A percentile compares a stretch with the other conserved stretches of the same genome.
These are phyloP conservation scores for Epicoccum sorghinum DNA, from an alignment of 2,329 filamentous ascomycete genomes.

Conservation along the genomic window DNA sequence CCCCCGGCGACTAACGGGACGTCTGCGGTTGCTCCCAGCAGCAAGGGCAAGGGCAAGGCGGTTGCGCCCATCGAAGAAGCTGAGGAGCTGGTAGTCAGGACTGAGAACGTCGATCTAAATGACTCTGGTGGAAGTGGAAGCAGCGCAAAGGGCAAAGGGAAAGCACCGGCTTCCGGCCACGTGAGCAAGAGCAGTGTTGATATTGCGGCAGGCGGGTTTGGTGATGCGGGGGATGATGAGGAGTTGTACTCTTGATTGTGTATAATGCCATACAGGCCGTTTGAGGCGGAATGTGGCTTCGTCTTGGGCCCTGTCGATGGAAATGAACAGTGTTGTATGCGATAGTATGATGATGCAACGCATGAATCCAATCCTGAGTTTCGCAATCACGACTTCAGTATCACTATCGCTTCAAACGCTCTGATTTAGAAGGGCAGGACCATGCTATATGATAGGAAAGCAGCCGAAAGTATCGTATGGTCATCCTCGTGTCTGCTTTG, in stretches of 20 bases:
- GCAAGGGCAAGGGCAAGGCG: constrained; percentile 47
- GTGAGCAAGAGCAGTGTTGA: constrained; percentile 41
- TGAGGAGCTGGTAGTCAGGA: constrained; percentile 51
- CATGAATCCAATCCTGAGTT: no score
- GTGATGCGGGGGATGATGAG: constrained; percentile 48
- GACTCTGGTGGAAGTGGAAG: constrained; percentile 7
- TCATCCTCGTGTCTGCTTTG: no score
- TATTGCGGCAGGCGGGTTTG: constrained; percentile 47
- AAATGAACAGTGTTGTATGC: no score
- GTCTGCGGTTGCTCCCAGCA: background rate
- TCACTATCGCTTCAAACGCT: no score
- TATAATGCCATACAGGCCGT: constrained; percentile 9
- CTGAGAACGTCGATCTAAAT: constrained; percentile 41
- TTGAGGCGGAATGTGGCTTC: no score
- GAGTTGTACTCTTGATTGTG: constrained; percentile 48
- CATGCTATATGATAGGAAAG: no score
- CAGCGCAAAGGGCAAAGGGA: constrained; percentile 40
- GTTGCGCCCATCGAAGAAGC: constrained; percentile 24
- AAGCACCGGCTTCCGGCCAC: constrained; percentile 41
- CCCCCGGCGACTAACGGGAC: background rate
- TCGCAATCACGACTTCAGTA: no score
- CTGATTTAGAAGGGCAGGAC: no score
- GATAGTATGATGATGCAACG: no score
- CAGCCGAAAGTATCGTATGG: no score
- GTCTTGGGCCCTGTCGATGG: no score